Evolutionary conservation across 2,329 filamentous ascomycete species (phyloP), one percentile per base, ranked within the genome.

Genomic region (Sclerotinia spermophila): DNA sequence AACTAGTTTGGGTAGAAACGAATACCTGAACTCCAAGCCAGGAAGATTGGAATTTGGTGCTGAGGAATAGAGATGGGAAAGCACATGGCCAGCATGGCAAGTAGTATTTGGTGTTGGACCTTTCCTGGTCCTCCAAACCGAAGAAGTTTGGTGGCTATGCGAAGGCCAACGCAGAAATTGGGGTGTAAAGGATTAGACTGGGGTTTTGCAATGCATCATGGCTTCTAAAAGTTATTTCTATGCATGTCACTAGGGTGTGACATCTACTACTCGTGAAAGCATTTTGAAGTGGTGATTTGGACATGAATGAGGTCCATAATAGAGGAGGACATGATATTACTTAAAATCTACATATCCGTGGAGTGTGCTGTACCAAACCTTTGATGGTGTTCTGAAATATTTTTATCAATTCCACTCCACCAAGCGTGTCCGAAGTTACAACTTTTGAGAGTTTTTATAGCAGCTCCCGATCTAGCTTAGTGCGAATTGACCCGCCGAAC

Each of bases 1-100:
- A 62, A 68, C 45, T 19, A 53, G 35, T 13, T 38, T 33, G 38
- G 8, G 17, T 64, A 94, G 92, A 83, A 94, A 93, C 84, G 86
- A 93, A 80, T 93, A 91, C 83, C 84, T 92, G 78, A 92, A 93
- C 86, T 93, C 90, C 77, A 94, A 94, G 87, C 84, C 86, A 70
- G 91, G 91, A 67, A 89, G 90, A 77, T 81, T 83, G 51, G 82
- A 86, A 77, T 84, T 82, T 73, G 82, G 74, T 70, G 84, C 83
- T 44, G 81, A 81, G 73, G 83, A 83, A 73, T 74, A 75, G 73
- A 73, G 55, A 62, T 62, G 61, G 53, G 68, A 42, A 69, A 59
- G 62, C 72, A 71, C 70, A 68, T 45, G 60, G 45, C 69, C 65
- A 67, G n/a, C 61, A 71, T 72, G 64, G 72, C 74, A 74, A 73